Percentiles rank a stretch among this genome's conserved stretches.
Conservation (phyloP, 2,329 filamentous ascomycete species). For the Botryotinia narcissicola region DNA sequence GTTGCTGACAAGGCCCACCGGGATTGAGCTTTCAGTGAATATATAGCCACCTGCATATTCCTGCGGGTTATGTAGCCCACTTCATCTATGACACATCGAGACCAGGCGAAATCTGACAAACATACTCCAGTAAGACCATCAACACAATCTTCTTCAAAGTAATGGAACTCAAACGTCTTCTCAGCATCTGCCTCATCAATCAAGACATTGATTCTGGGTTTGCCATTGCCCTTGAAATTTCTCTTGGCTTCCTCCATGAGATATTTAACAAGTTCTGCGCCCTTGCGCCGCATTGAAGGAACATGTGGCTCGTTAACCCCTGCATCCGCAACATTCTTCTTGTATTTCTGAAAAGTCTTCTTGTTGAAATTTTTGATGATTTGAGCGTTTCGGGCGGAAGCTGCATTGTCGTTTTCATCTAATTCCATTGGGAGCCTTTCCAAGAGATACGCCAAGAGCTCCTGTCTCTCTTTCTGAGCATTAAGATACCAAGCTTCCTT, state of each 20-base stretch:
- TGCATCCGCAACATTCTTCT: neutral
- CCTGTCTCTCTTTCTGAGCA: neutral
- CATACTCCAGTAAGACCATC: neutral
- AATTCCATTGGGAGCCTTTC: neutral
- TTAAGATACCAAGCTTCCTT: conserved; percentile 1
- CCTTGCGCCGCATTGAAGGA: neutral
- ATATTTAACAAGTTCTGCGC: neutral
- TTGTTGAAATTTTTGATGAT: neutral
- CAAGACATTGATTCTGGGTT: neutral
- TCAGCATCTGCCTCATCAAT: neutral
- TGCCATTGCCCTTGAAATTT: neutral
- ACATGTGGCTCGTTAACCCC: conserved; percentile 3
- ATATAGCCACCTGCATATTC: neutral
- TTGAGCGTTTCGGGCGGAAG: neutral
- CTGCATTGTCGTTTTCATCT: neutral
- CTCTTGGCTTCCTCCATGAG: neutral
- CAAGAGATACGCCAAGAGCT: neutral
- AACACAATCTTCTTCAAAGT: neutral
- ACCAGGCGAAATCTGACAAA: neutral
- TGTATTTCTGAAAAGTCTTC: neutral
- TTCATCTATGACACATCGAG: conserved; percentile 4
- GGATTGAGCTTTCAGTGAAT: neutral
- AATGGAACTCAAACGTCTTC: neutral
- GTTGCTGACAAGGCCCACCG: conserved; percentile 16
- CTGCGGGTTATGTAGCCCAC: neutral